Conservation (phyloP, 2,329 filamentous ascomycete genomes). For the Trematosphaeria pertusa region DNA sequence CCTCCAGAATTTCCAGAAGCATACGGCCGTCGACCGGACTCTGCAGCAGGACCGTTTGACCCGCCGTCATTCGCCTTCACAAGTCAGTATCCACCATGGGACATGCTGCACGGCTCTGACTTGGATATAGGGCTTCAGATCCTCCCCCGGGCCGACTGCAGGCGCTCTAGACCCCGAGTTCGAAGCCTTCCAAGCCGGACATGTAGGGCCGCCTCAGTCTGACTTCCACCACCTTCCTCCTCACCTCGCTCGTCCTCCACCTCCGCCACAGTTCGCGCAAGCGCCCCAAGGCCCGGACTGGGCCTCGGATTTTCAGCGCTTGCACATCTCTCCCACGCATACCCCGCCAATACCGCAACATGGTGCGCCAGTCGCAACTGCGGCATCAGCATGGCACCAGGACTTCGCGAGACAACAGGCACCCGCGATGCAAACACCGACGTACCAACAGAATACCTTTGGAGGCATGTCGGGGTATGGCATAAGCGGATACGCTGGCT, state of each 20-base stretch:
- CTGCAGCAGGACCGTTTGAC: conserved; percentile 75
- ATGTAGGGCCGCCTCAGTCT: conserved; percentile 45
- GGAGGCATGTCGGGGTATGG: conserved; percentile 35
- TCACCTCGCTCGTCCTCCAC: conserved; percentile 35
- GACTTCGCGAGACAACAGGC: conserved; percentile 61
- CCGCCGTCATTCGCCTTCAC: conserved; percentile 60
- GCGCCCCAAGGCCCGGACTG: conserved; percentile 50
- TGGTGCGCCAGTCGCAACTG: conserved; percentile 42
- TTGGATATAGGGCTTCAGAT: conserved; percentile 65
- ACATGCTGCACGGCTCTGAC: conserved; percentile 17
- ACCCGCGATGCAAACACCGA: conserved; percentile 39
- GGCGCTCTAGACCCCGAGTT: conserved; percentile 70
- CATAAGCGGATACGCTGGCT: conserved; percentile 35
- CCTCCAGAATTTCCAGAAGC: conserved; percentile 75
- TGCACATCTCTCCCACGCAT: conserved; percentile 50
- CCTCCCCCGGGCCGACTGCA: conserved; percentile 59
- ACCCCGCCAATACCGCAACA: conserved; percentile 58
- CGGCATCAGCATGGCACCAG: conserved; percentile 62
- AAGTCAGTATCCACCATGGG: conserved; percentile 53
- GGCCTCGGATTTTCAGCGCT: conserved; percentile 58
- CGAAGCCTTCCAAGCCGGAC: conserved; percentile 69
- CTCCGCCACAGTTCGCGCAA: conserved; percentile 40
- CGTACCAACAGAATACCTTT: conserved; percentile 34
- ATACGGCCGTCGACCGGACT: conserved; percentile 71
- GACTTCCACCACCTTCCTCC: conserved; percentile 43